Percentiles rank a stretch among this genome's conserved stretches.
These are phyloP conservation scores for Seiridium cupressi DNA, from an alignment of 2,329 filamentous ascomycete species.

Conservation along the genomic window DNA sequence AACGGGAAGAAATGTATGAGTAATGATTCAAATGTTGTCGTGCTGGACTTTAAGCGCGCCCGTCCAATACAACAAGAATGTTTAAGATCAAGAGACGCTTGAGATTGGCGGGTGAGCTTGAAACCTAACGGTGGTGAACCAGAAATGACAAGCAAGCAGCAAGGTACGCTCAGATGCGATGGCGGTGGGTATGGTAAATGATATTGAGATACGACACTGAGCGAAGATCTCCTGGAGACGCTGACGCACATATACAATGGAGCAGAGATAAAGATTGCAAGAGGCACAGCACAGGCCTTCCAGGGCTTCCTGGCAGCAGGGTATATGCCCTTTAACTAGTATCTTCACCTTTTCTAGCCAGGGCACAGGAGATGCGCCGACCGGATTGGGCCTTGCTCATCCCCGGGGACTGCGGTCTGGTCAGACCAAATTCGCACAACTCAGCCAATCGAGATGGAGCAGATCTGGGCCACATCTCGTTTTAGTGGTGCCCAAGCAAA, in stretches of 20 bases:
- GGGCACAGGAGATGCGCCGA: background rate
- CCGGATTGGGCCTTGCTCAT: background rate
- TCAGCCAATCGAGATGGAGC: background rate
- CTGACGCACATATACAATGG: background rate
- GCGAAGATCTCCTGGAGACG: background rate
- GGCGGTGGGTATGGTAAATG: background rate
- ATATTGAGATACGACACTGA: background rate
- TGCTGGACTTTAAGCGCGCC: no score
- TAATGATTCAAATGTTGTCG: no score
- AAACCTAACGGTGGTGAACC: no score
- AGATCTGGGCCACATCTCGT: background rate
- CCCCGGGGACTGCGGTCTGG: no score
- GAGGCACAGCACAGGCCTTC: background rate
- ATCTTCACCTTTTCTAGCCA: background rate
- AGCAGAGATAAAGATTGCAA: background rate
- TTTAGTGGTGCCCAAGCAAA: background rate
- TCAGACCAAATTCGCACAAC: background rate
- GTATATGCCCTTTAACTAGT: background rate
- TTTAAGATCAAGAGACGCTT: no score
- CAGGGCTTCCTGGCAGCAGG: background rate
- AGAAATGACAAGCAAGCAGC: background rate
- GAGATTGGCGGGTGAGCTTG: no score
- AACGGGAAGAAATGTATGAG: no score
- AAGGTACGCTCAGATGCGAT: constrained; percentile 3
- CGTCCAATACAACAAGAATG: no score